A percentile compares a stretch with the other conserved stretches of the same genome.
Evolutionary conservation across 2,329 filamentous ascomycete species (phyloP).

Genomic region (Diaporthe eres): DNA sequence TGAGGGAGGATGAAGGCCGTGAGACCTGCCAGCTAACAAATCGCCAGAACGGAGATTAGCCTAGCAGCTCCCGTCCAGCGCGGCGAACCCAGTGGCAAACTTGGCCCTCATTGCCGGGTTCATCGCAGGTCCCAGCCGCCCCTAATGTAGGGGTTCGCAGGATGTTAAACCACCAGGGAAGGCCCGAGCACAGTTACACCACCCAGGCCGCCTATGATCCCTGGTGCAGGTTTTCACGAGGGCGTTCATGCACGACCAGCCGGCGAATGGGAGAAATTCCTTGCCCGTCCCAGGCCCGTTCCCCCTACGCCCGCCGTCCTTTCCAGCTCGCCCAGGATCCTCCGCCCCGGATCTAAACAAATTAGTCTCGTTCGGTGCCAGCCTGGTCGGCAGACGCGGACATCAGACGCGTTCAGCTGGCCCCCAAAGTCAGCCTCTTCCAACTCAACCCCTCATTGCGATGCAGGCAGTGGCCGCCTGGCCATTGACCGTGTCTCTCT

Average conservation of each 20-base stretch:
- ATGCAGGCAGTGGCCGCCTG: background rate
- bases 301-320: slow-evolving; percentile 9
- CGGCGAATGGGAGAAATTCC: slow-evolving; percentile 32
- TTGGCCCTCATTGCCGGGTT: background rate
- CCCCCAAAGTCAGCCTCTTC: slow-evolving; percentile 14
- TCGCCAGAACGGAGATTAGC: background rate
- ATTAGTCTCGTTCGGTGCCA: background rate
- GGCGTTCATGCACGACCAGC: slow-evolving; percentile 28
- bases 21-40: background rate
- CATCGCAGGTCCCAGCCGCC: slow-evolving; percentile 22
- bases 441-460: background rate
- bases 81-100: slow-evolving; percentile 21
- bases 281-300: background rate
- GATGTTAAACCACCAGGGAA: slow-evolving; percentile 28
- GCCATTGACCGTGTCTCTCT: background rate
- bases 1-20: background rate
- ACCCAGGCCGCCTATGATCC: background rate
- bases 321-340: slow-evolving; percentile 30
- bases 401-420: slow-evolving; percentile 19
- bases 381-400: background rate
- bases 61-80: background rate
- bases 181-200: slow-evolving; percentile 30
- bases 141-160: slow-evolving; percentile 34
- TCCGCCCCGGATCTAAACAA: slow-evolving; percentile 10
- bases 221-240: slow-evolving; percentile 14